Base-by-base conservation (phyloP, 2,329 filamentous ascomycete species). In the Fusarium sp. region DNA sequence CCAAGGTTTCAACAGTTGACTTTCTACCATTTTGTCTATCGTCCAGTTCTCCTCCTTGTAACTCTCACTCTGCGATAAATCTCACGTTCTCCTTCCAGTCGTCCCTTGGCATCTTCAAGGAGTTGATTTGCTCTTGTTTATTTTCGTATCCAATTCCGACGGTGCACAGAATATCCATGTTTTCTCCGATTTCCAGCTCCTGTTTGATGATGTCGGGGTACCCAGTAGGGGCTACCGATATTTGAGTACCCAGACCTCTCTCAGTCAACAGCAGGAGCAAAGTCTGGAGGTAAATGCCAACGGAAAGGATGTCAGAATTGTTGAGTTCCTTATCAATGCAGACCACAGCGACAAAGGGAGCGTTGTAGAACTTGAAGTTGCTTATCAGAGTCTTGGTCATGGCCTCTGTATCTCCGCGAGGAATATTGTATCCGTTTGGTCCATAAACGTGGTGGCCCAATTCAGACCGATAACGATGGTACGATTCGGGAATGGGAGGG, bases 361-460 rank as follows among this genome's bases (percentile, higher is more conserved):
- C 67, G 30, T 65, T 64, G 4, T 73, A 72, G 6, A 72, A 73
- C 0, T 71, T 55, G 3, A 64, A 73, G 10, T 73, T 73, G 34
- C 53, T 63, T 0, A 68, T 41, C 7, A 59, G 7, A 11, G 56
- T 61, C 6, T 55, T 69, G 12, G 6, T 53, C 52, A 68, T 64
- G 0, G 62, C 55, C 7, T 56, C 58, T 0, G 41, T 44, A 7
- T 73, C 68, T 9, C 60, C 58, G 0, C 62, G 52, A 4, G 58
- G 9, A 7, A 73, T 70, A 2, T 66, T 60, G 9, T 71, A 58
- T 13, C 71, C 68, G 27, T 62, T 57, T 12, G 58, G 41, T 1
- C 70, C 68, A 16, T 73, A 71, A 2, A 70, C 18, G 0, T 68
- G 43, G 9, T 56, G 58, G 2, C 70, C 71, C 10, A 73, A 15